A percentile compares a stretch with the other conserved stretches of the same genome.
phyloP scores from a whole-genome alignment of 2,329 filamentous ascomycete species.

The Ceratocystis cacaofunesta region DNA sequence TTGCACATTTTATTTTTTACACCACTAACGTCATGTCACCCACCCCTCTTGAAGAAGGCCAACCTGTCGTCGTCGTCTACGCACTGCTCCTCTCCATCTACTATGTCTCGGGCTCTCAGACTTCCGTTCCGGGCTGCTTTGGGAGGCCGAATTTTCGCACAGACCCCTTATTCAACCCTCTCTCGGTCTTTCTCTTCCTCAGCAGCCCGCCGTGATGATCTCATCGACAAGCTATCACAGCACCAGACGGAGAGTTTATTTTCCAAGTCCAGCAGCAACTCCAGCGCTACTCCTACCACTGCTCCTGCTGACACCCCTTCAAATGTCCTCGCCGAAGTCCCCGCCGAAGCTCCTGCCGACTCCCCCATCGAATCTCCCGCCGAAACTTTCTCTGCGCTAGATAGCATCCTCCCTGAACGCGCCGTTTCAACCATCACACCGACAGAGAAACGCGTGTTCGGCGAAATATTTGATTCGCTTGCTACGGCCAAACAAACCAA shows the following conservation, averaged over 20 bases:
- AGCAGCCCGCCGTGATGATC: not conserved
- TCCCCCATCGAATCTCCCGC: not conserved
- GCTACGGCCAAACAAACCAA: constrained; percentile 11
- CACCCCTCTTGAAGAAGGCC: not conserved
- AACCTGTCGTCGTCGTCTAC: too few relatives aligned
- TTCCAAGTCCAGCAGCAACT: not conserved
- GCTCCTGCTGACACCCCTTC: too few relatives aligned
- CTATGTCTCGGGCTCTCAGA: not conserved
- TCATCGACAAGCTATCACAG: not conserved
- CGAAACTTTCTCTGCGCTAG: not conserved
- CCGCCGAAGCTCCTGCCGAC: not conserved
- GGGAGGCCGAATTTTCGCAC: not conserved
- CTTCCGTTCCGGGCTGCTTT: not conserved
- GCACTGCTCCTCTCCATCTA: not conserved
- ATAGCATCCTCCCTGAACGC: constrained; percentile 1
- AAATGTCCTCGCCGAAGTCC: not conserved
- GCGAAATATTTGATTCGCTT: constrained; percentile 38
- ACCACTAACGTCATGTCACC: not conserved
- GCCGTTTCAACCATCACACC: constrained; percentile 40
- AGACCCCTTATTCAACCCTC: not conserved
- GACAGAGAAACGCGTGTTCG: constrained; percentile 42
- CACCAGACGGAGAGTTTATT: not conserved
- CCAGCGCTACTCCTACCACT: not conserved
- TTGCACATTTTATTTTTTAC: not conserved
- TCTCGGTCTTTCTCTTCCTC: not conserved